Evolutionary conservation across 331 rosid genomes (phyloP), one percentile per base, ranked within the genome.

Genomic region (Telfairia occidentalis): DNA sequence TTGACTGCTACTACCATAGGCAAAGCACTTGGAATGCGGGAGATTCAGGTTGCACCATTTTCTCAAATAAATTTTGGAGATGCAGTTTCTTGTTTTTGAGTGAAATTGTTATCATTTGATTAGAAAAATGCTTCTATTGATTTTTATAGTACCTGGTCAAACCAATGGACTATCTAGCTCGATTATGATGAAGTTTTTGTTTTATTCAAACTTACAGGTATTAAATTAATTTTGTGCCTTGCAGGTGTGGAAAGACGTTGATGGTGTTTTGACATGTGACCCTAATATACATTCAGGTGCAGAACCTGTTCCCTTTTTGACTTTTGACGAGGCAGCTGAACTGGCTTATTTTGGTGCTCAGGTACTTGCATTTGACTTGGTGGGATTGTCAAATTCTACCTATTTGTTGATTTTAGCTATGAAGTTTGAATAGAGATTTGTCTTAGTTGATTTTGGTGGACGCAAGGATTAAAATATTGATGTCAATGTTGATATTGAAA

Each of bases 271-370:
- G 82, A 93, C 98, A 72, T 89, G 92, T 71, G 98, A 90, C 83
- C 98, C 98, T 43, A 87, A 90, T 73, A 83, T 93, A 80, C 87
- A 86, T 71, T 79, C 85, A 26, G 80, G 21, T 32, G 97, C 98
- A 72, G 50, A 85, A 83, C 96, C 97, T 37, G 98, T 93, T 50
- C 97, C 98, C 18, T 84, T 78, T 83, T 85, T 93, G 90, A 93
- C 97, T 64, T 93, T 93, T 80, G 98, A 90, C 21, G 98, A 93
- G 89, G 97, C 98, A 73, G 97, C 98, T 29, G 97, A 93, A 77
- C 98, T 93, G 83, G 98, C 98, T 74, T 90, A 93, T 83, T 93
- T 90, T 81, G 98, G 98, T 83, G 98, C 98, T 78, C 98, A 93
- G 97, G 98, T 93, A 24, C 38, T 42, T 43, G 35, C 79, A 29